Evolutionary conservation across 23 red algal genomes (phyloP), one percentile per base, ranked within the genome.

Genomic region (Gracilaria gracilis): DNA sequence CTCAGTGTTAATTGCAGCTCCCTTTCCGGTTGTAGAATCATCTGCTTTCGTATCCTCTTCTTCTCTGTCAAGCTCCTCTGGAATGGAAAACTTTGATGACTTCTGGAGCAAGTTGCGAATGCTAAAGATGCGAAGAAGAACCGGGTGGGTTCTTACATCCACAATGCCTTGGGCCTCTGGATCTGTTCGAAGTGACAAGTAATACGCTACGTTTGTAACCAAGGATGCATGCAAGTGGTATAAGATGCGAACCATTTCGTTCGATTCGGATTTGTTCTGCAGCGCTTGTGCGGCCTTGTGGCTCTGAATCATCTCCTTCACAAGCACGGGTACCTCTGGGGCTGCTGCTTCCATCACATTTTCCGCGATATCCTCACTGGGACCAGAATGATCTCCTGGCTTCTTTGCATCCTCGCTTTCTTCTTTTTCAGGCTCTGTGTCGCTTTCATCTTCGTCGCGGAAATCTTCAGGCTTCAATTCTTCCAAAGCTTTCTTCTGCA

Each of bases 401-500:
- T 83, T 64, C 12, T 35, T 59, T 34, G 25, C 88, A 32, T 57
- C 54, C 58, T 73, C 77, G 24, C 58, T 75, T 44, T 61, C 77
- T 14, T 64, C 40, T 19, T 84, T 71, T 31, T 91, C 78, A 15
- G 51, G 46, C 19, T 78, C 85, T 29, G 72, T 77, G 3, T 79
- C 85, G 44, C 57, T 83, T 6, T 84, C 78, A n/a, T 92, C 89
- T 62, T 92, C 89, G 28, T 92, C 89, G 11, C 77, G 47, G 31
- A 79, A 92, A 49, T 92, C 89, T 34, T 92, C 89, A 0, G 79
- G 79, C 24, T 59, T 54, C 78, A 92, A 40, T 25, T 23, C 35
- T 76, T 58, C 61, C 39, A 92, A 48, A 47, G 89, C 89, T 78
- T 92, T 78, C 24, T 48, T 48, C 48, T 92, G 89, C 89, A 92